Evolutionary conservation across 805 yeast species (phyloP), one percentile per base, ranked within the genome.

Genomic region (Ogataea methylovora): DNA sequence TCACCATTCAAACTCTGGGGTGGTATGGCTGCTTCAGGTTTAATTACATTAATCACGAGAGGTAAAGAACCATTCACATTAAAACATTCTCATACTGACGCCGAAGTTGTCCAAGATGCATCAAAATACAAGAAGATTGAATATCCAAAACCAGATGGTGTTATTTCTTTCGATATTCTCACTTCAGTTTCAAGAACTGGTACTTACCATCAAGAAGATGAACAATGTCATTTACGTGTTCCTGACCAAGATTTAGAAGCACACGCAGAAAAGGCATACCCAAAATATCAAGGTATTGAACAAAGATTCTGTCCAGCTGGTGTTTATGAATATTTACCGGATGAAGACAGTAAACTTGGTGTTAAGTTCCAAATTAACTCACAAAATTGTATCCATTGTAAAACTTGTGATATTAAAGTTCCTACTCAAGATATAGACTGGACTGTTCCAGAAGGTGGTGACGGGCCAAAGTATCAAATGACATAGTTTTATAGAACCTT

Each of bases 361-460:
- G 92, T 86, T 13, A 73, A 77, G 51, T 90, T 92, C 62, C 92
- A 85, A 57, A 90, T 92, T 60, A 92, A 92, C 62, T 76, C 95
- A 15, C 98, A 92, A 62, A 92, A 92, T 61, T 92, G 98, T 66
- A 88, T 92, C 45, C 98, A 92, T 60, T 92, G 98, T 66, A 92
- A 92, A 61, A 90, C 97, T 2, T 90, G 98, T 67, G 98, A 92
- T 60, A 92, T 92, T 58, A 92, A 92, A 61, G 94, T 82, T 8
- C 98, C 98, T 7, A 70, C 85, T 1, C 96, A 90, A 61, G 96
- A 88, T 53, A 92, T 92, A 42, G 71, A 75, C 53, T 92, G 98
- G 98, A 74, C 79, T 10, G 95, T 86, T n/a, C 98, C 98, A 7
- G 97, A 92, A 65, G 97, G 98, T 41, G 97, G 97, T 21, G 98